A percentile compares a stretch with the other conserved stretches of the same genome.
These are phyloP conservation scores for Mycena crocata DNA, from an alignment of 768 basidiomycete genomes.

Conservation along the genomic window DNA sequence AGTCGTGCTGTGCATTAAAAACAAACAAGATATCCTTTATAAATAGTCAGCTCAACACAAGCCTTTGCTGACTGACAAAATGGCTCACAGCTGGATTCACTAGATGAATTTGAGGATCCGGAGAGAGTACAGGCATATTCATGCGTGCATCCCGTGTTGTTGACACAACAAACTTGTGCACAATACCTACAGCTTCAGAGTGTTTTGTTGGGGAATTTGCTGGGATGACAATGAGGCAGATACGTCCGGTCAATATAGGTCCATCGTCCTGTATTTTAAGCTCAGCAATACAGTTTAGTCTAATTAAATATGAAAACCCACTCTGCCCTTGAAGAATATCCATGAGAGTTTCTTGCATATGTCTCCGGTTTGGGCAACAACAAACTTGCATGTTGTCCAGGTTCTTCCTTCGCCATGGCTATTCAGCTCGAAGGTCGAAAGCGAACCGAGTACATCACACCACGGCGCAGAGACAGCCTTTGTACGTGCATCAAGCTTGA, in stretches of 20 bases:
- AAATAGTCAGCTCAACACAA: not conserved
- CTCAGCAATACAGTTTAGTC: too few species aligned
- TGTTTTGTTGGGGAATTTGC: not conserved
- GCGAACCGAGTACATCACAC: not conserved
- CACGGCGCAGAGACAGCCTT: not conserved
- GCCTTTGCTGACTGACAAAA: not conserved
- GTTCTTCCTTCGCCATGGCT: not conserved
- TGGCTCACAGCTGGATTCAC: not conserved
- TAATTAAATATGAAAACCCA: not conserved
- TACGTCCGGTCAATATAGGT: not conserved
- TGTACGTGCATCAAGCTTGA: not conserved
- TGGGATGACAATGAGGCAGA: conserved; percentile 7
- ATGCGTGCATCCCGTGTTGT: not conserved
- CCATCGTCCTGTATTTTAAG: not conserved
- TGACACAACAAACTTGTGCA: not conserved
- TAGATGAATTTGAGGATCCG: not conserved
- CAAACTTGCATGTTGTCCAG: conserved; percentile 8
- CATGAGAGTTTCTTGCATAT: not conserved
- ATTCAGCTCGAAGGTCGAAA: not conserved
- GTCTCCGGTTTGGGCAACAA: not conserved
- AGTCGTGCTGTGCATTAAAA: conserved; percentile 11
- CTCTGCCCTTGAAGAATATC: not conserved
- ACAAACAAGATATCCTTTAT: not conserved
- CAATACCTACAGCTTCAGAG: not conserved
- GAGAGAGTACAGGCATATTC: conserved; percentile 15